Conservation (phyloP, 305 asterid species). For the Petunia hybrid region DNA sequence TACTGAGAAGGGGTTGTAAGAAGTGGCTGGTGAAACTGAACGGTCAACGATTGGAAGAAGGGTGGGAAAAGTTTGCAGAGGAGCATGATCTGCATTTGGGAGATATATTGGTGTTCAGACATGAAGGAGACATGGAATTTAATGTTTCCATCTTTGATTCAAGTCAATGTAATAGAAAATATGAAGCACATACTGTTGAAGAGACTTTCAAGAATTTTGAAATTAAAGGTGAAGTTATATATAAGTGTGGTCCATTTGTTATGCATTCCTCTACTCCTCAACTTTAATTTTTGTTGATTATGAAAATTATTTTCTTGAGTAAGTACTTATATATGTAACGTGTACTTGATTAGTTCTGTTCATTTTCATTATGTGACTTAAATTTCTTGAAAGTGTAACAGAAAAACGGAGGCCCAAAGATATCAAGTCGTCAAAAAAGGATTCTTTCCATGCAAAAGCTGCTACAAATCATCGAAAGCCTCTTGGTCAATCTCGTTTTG, state of each 20-base stretch:
- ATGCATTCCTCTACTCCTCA: no score
- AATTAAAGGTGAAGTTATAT: neutral
- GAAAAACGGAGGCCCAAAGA: no score
- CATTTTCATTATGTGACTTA: no score
- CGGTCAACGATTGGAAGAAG: neutral
- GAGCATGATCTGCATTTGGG: constrained; percentile 30
- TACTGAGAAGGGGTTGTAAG: constrained; percentile 25
- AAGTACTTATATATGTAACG: no score
- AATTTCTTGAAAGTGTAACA: no score
- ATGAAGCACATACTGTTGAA: neutral
- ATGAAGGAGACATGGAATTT: constrained; percentile 37
- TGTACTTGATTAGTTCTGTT: no score
- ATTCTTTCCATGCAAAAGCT: neutral
- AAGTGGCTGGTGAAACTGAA: constrained; percentile 35
- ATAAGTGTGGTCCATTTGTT: no score
- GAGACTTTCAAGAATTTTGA: neutral
- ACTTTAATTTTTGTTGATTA: no score
- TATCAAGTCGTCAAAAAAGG: neutral
- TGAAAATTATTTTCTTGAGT: no score
- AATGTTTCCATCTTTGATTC: constrained; percentile 28
- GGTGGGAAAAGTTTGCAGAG: constrained; percentile 34
- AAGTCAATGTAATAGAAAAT: constrained; percentile 25
- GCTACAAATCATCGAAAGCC: neutral
- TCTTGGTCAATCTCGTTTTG: neutral
- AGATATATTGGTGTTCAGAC: constrained; percentile 8